Percentiles rank a stretch among this genome's conserved stretches.
phyloP scores from a whole-genome alignment of 805 yeast species.

The Metschnikowia cubensis region DNA sequence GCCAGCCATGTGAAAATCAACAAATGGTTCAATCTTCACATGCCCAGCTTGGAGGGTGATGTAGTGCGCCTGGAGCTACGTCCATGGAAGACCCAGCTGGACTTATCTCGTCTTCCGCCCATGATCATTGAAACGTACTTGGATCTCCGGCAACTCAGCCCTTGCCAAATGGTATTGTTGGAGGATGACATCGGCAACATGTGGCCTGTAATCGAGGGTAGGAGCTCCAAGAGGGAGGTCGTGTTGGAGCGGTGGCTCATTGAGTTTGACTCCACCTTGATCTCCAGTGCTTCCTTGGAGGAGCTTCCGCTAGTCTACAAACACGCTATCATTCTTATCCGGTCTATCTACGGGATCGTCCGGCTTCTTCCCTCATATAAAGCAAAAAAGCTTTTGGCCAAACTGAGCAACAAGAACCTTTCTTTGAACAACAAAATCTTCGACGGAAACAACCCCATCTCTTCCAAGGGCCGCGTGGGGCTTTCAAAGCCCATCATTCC shows the following conservation, averaged over 20 bases:
- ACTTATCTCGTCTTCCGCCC: slow-evolving; percentile 58
- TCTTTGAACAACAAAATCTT: slow-evolving; percentile 56
- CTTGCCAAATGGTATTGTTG: slow-evolving; percentile 57
- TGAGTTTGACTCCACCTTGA: slow-evolving; percentile 58
- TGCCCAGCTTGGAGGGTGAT: slow-evolving; percentile 29
- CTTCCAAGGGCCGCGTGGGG: slow-evolving; percentile 82
- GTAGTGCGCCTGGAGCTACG: slow-evolving; percentile 52
- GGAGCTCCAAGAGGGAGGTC: slow-evolving; percentile 70
- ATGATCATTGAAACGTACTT: slow-evolving; percentile 80
- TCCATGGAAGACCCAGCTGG: slow-evolving; percentile 52
- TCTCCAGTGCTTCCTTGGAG: slow-evolving; percentile 32
- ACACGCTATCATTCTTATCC: slow-evolving; percentile 66
- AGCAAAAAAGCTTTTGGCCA: slow-evolving; percentile 38
- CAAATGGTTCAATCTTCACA: slow-evolving; percentile 62
- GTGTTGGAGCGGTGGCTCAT: slow-evolving; percentile 92
- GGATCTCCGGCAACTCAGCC: slow-evolving; percentile 55
- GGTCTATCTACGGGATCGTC: slow-evolving; percentile 64
- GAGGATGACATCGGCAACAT: slow-evolving; percentile 50
- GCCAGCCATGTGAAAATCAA: slow-evolving; percentile 31
- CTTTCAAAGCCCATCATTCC: slow-evolving; percentile 64
- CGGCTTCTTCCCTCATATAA: slow-evolving; percentile 71
- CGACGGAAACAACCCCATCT: slow-evolving; percentile 76
- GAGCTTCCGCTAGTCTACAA: slow-evolving; percentile 72
- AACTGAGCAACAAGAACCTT: slow-evolving; percentile 24
- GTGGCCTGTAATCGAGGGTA: slow-evolving; percentile 55